Evolutionary conservation across 306 rosid genomes (phyloP).

Genomic region (Myrica gale): DNA sequence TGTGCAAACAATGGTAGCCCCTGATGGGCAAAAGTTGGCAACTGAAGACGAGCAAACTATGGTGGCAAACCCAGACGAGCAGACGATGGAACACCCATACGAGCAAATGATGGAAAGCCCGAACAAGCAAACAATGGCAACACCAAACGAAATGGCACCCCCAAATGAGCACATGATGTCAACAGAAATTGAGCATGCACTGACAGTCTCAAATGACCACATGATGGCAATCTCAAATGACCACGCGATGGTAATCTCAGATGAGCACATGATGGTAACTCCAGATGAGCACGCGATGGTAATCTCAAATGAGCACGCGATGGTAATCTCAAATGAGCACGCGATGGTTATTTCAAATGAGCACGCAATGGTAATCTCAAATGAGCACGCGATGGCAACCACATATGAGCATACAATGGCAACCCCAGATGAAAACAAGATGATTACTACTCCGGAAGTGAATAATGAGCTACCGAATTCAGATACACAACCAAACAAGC

Average conservation of each 20-base stretch:
- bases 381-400: constrained; percentile 34
- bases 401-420: constrained; percentile 44
- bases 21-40: neutral
- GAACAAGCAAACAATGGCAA: neutral
- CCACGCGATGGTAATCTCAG: neutral
- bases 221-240: neutral
- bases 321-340: neutral
- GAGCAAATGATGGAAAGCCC: neutral
- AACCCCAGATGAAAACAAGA: constrained; percentile 22
- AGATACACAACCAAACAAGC: constrained; percentile 75
- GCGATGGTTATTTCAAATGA: too few relatives aligned
- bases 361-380: neutral
- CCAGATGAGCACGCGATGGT: neutral
- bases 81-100: neutral
- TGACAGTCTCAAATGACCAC: neutral
- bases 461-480: constrained; percentile 45
- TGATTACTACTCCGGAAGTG: constrained; percentile 17
- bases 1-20: neutral
- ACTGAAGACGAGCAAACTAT: neutral
- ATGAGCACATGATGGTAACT: neutral
- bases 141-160: neutral
- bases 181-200: too few relatives aligned
- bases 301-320: neutral
- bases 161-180: neutral
- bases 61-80: neutral